phyloP scores from a whole-genome alignment of 148 eudicot genomes.

The Silene uniflora region DNA sequence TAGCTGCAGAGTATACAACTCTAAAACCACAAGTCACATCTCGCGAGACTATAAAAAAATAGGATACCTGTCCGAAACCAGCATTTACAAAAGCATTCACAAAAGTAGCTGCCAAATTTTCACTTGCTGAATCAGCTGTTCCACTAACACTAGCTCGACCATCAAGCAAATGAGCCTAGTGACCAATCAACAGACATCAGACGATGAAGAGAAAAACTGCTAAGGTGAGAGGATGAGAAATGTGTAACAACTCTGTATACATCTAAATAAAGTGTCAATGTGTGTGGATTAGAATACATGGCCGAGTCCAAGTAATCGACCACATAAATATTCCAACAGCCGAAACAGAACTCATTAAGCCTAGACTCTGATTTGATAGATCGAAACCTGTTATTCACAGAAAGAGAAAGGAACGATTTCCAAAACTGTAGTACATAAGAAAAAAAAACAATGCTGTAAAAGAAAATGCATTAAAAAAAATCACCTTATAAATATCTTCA shows the following conservation, averaged over 20 bases:
- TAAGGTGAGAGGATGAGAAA: no score
- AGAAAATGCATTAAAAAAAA: background rate
- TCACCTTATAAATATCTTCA: conserved; percentile 90
- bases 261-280: no score
- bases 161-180: conserved; percentile 86
- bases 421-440: background rate
- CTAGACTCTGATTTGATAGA: background rate
- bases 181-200: conserved; percentile 6
- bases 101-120: conserved; percentile 96
- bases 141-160: no score
- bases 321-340: no score
- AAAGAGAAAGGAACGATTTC: no score
- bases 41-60: background rate
- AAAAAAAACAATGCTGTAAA: background rate
- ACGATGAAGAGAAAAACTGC: background rate
- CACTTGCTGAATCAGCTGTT: conserved; percentile 88
- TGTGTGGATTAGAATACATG: no score
- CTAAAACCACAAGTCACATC: conserved; percentile 11
- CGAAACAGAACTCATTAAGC: no score
- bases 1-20: no score
- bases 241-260: no score
- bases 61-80: conserved; percentile 83
- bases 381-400: no score
- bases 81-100: conserved; percentile 99
- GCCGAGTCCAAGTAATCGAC: no score